Evolutionary conservation across 179 eudicot species (phyloP), one percentile per base, ranked within the genome.

Genomic region (Beta lomatogona): DNA sequence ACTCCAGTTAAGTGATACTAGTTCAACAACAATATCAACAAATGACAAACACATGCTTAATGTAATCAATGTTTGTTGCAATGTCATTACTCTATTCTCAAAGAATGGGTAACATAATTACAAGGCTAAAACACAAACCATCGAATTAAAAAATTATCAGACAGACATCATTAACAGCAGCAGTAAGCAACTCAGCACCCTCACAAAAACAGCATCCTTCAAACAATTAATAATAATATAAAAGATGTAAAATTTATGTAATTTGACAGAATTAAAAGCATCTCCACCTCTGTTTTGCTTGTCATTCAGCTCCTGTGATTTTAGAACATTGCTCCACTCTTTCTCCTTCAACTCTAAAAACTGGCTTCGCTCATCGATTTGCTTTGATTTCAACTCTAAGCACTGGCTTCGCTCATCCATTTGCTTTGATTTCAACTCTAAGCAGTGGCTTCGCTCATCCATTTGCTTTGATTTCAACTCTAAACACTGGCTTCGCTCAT

Each of bases 331-430:
- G 18, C 7, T 60, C 64, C 7, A 18, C 64, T 60, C 64, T 60
- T 69, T 71, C 77, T 79, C 73, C 19, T 83, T 70, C 70, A 44
- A 61, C 70, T 71, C 85, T 5, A 16, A 14, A 12, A 14, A 57
- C 54, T 45, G 50, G 41, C 31, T 13, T 7, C 61, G 72, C 65
- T 61, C 74, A 78, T 41, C 19, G 13, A 74, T 55, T 46, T 25
- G 14, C 4, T 60, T 8, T 60, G 1, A n/a, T 7, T 60, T 60
- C 64, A 60, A 19, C 64, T 60, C 52, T 48, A 48, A 9, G 3
- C 41, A 36, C 41, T 36, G 41, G 41, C 41, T 36, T 36, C 41
- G 41, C 41, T 36, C 41, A 36, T 36, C 41, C 2, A 36, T 36
- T 36, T 36, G 41, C 41, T 36, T 36, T 36, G 41, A 36, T 36